Conservation (phyloP, 2,329 filamentous ascomycete genomes). For the Aspergillus sp. region DNA sequence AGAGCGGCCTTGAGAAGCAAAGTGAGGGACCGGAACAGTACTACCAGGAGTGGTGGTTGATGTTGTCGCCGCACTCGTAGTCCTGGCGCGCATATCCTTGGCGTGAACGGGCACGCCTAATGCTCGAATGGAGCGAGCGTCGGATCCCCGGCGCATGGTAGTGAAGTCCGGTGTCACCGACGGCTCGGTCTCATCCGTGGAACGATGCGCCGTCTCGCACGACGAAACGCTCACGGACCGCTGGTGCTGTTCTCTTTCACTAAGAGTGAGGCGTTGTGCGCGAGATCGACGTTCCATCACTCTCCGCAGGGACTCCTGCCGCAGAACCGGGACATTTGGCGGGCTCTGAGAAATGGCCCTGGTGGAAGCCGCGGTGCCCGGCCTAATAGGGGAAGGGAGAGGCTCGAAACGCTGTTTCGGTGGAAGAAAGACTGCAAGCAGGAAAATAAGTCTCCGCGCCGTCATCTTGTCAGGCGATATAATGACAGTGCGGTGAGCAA, state of each 20-base stretch:
- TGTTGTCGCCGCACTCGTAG: slow-evolving; percentile 54
- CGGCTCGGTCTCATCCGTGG: slow-evolving; percentile 36
- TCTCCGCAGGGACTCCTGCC: slow-evolving; percentile 56
- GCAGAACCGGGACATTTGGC: slow-evolving; percentile 51
- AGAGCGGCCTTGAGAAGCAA: slow-evolving; percentile 45
- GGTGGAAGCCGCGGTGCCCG: slow-evolving; percentile 48
- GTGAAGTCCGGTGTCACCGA: slow-evolving; percentile 25
- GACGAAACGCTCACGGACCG: slow-evolving; percentile 50
- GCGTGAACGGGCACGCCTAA: slow-evolving; percentile 49
- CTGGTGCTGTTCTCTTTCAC: slow-evolving; percentile 36
- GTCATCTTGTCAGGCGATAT: slow-evolving; percentile 62
- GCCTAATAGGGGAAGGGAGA: slow-evolving; percentile 41
- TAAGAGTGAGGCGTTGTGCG: slow-evolving; percentile 46
- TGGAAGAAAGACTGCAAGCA: slow-evolving; percentile 61
- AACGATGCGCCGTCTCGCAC: slow-evolving; percentile 42
- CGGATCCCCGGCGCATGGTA: slow-evolving; percentile 42
- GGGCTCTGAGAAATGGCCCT: slow-evolving; percentile 57
- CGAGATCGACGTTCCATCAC: slow-evolving; percentile 56
- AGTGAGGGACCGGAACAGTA: slow-evolving; percentile 56
- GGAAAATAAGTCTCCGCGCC: slow-evolving; percentile 59
- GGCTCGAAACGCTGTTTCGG: slow-evolving; percentile 46
- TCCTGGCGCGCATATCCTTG: slow-evolving; percentile 47
- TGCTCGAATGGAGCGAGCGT: slow-evolving; percentile 48
- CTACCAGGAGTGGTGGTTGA: slow-evolving; percentile 54
- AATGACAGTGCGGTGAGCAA: slow-evolving; percentile 58